phyloP scores from a whole-genome alignment of 495 filamentous ascomycete genomes.

The Aspergillus ellipticus region DNA sequence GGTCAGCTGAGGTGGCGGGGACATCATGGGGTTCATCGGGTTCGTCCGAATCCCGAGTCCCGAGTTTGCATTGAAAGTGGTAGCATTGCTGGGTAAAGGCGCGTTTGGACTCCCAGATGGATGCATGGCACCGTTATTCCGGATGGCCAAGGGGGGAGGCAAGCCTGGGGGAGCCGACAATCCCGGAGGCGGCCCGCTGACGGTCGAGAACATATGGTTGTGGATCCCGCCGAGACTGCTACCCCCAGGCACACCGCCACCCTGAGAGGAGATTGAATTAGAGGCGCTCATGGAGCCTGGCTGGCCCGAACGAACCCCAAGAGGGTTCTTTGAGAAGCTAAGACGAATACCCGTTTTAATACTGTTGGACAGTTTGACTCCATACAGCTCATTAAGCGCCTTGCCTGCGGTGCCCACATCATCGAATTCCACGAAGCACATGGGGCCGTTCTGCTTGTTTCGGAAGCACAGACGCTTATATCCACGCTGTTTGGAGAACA shows the following conservation, averaged over 20 bases:
- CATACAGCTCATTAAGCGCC: constrained; percentile 87
- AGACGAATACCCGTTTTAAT: constrained; percentile 96
- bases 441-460: constrained; percentile 97
- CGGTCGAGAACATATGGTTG: constrained; percentile 61
- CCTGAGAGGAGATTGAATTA: constrained; percentile 47
- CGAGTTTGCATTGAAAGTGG: constrained; percentile 39
- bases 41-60: constrained; percentile 44
- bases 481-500: constrained; percentile 91
- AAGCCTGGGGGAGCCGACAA: constrained; percentile 67
- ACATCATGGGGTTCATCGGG: constrained; percentile 41
- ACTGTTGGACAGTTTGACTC: constrained; percentile 83
- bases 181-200: constrained; percentile 72
- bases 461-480: constrained; percentile 96
- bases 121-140: constrained; percentile 36
- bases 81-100: constrained; percentile 32
- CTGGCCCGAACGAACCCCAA: constrained; percentile 84
- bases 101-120: constrained; percentile 31
- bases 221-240: constrained; percentile 55
- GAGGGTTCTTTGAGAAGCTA: constrained; percentile 96
- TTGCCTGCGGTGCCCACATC: constrained; percentile 93
- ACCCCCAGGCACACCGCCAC: constrained; percentile 39
- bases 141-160: constrained; percentile 34
- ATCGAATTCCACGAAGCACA: constrained; percentile 99
- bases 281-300: constrained; percentile 51
- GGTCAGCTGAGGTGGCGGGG: constrained; percentile 31